These are phyloP conservation scores for Podospora anserina DNA, from an alignment of 495 filamentous ascomycete species.

Conservation along the genomic window DNA sequence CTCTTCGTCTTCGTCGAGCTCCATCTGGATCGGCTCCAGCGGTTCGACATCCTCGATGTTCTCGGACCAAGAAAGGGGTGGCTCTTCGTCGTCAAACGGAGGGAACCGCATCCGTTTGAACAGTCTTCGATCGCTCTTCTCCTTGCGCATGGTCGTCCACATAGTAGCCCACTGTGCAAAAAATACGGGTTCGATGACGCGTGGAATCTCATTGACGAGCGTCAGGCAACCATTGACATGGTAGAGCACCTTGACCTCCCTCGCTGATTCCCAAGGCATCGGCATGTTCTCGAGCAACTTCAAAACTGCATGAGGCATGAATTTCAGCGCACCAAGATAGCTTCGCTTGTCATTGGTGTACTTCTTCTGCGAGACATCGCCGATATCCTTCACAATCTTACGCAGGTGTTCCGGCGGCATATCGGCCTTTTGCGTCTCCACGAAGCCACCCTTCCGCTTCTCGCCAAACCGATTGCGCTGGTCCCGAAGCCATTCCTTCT, in stretches of 20 bases:
- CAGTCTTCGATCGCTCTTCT: constrained; percentile 92
- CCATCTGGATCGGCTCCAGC: constrained; percentile 97
- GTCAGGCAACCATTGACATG: constrained; percentile 98
- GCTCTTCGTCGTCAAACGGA: constrained; percentile 98
- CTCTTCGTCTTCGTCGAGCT: constrained; percentile 95
- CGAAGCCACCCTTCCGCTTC: constrained; percentile 92
- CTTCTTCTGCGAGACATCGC: constrained; percentile 99
- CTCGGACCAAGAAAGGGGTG: constrained; percentile 94
- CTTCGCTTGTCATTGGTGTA: constrained; percentile 98
- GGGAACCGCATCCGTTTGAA: constrained; percentile 99
- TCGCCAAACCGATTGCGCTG: constrained; percentile 94
- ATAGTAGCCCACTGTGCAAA: constrained; percentile 99
- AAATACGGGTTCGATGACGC: constrained; percentile 97
- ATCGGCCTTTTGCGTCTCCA: constrained; percentile 97
- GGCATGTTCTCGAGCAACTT: constrained; percentile 99
- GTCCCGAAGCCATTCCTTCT: constrained; percentile 94
- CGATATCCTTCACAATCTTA: constrained; percentile 98
- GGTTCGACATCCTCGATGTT: constrained; percentile 99
- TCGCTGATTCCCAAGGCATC: constrained; percentile 97
- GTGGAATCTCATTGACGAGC: constrained; percentile 91
- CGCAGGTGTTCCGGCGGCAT: constrained; percentile 98
- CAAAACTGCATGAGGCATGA: constrained; percentile 99
- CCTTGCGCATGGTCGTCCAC: constrained; percentile 98
- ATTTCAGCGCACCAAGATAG: constrained; percentile 96
- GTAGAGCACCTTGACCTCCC: constrained; percentile 96